These are phyloP conservation scores for Leccinum uliginosum DNA, from an alignment of 768 basidiomycete species.

Conservation along the genomic window DNA sequence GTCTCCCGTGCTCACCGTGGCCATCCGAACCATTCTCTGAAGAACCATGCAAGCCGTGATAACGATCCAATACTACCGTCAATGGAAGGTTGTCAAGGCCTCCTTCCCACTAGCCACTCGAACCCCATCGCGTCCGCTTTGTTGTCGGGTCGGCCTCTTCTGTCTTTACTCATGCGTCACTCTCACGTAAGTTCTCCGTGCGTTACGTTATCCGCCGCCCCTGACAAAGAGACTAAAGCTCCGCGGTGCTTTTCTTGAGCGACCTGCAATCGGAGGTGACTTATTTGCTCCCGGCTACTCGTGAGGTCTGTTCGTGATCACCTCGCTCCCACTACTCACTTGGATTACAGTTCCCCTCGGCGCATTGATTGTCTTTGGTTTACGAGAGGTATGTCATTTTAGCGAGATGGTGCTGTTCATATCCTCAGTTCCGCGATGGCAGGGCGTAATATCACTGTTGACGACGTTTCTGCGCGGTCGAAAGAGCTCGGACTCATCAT, in stretches of 20 bases:
- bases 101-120: conserved; percentile 40
- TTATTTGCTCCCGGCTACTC: conserved; percentile 47
- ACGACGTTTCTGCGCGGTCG: conserved; percentile 5
- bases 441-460: conserved; percentile 41
- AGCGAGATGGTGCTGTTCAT: background rate
- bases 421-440: background rate
- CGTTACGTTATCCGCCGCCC: background rate
- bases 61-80: conserved; percentile 38
- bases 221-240: conserved; percentile 23
- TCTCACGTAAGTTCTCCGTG: conserved; percentile 34
- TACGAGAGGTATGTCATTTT: conserved; percentile 38
- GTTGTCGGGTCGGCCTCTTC: conserved; percentile 40
- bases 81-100: conserved; percentile 34
- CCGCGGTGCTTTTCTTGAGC: conserved; percentile 36
- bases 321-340: background rate
- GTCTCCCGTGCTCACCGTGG: background rate
- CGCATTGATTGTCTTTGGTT: conserved; percentile 45
- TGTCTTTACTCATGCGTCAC: conserved; percentile 42
- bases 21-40: background rate
- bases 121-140: conserved; percentile 34
- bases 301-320: conserved; percentile 30
- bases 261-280: conserved; percentile 29
- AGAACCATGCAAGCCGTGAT: conserved; percentile 35
- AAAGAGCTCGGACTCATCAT: conserved; percentile 5
- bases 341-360: conserved; percentile 43